Conservation (phyloP, 345 rosid genomes). For the Pelargonium nanum region DNA sequence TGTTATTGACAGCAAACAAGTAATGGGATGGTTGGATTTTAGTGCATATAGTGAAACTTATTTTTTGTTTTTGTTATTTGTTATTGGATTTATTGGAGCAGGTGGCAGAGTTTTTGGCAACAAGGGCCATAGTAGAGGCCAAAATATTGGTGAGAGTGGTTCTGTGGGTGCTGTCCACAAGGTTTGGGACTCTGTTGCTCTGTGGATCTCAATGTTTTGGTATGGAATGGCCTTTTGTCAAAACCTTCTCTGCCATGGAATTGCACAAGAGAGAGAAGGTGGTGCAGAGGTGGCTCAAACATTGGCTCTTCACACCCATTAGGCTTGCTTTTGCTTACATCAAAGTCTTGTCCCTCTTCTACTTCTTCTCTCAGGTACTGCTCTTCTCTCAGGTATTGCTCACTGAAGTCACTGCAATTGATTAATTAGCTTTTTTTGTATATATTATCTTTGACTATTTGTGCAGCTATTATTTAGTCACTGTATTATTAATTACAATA, state of each 20-base stretch:
- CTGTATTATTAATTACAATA: too few species aligned
- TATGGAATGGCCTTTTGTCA: slow-evolving; percentile 38
- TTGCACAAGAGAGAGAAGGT: slow-evolving; percentile 52
- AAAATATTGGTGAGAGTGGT: slow-evolving; percentile 32
- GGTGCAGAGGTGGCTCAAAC: slow-evolving; percentile 38
- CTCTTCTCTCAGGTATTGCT: too few species aligned
- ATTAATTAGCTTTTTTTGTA: too few species aligned
- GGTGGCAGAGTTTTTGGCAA: slow-evolving; percentile 30
- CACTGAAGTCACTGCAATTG: too few species aligned
- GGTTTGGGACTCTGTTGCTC: slow-evolving; percentile 58
- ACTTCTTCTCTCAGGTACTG: slow-evolving; percentile 51
- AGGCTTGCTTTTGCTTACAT: slow-evolving; percentile 38
- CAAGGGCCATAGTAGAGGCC: slow-evolving; percentile 19
- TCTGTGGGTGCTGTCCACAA: slow-evolving; percentile 39
- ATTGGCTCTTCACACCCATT: slow-evolving; percentile 35
- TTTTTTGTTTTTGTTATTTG: too few species aligned
- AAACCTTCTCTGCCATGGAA: slow-evolving; percentile 32
- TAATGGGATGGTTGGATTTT: too few species aligned
- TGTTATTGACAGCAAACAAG: neutral
- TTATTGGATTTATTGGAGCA: slow-evolving; percentile 9
- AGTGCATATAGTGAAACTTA: too few species aligned
- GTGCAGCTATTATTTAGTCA: too few species aligned
- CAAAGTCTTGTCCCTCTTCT: slow-evolving; percentile 32
- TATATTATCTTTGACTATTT: too few species aligned
- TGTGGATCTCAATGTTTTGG: slow-evolving; percentile 49